A percentile compares a stretch with the other conserved stretches of the same genome.
Evolutionary conservation across 2,329 filamentous ascomycete genomes (phyloP).

Genomic region (Trichoderma guizhouense): DNA sequence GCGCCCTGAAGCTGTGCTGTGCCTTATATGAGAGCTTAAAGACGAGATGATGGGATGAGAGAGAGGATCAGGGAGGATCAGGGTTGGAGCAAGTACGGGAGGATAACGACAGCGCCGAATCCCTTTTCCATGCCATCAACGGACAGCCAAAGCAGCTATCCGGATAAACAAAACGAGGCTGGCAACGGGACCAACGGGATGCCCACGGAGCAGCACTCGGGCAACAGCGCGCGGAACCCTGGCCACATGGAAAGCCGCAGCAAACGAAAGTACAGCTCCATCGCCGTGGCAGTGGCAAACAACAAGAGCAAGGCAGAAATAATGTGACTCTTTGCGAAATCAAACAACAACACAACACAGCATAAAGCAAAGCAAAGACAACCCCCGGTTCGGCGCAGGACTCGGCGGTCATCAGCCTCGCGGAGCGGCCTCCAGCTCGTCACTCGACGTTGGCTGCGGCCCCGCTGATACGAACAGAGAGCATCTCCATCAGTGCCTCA

Average conservation of each 20-base stretch:
- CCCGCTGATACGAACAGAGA: background rate
- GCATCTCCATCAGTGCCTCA: background rate
- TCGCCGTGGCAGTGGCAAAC: background rate
- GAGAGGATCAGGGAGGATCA: background rate
- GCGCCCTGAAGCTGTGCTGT: constrained; percentile 8
- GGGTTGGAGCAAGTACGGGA: background rate
- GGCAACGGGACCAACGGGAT: background rate
- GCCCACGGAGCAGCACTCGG: background rate
- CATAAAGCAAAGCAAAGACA: background rate
- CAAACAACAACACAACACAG: background rate
- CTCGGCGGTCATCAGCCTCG: background rate
- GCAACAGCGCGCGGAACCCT: background rate
- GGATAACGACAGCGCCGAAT: background rate
- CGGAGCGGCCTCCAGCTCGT: background rate
- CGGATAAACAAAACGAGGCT: background rate
- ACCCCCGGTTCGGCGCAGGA: background rate
- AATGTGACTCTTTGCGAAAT: background rate
- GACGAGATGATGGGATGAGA: background rate
- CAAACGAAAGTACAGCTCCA: background rate
- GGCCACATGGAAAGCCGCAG: background rate
- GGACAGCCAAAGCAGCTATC: background rate
- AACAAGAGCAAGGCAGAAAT: background rate
- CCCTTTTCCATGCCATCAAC: background rate
- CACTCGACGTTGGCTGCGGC: background rate
- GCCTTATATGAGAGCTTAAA: background rate